Percentiles rank a stretch among this genome's conserved stretches.
phyloP scores from a whole-genome alignment of 2,329 filamentous ascomycete genomes.

The Orbilia javanica region DNA sequence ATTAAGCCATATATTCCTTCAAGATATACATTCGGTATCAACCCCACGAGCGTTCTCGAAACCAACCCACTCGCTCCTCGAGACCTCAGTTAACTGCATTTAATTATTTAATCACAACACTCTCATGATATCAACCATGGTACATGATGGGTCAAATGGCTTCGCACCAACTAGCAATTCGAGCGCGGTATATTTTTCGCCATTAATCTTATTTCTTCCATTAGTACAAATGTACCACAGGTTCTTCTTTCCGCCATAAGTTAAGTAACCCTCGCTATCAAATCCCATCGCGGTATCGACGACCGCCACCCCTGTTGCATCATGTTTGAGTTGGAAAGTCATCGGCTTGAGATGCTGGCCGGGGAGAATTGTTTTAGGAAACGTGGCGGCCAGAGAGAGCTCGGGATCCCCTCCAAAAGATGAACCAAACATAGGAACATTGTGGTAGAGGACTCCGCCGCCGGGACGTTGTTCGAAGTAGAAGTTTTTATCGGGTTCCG shows the following conservation, averaged over 20 bases:
- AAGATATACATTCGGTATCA: too few species aligned
- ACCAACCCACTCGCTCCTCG: neutral
- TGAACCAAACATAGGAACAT: slow-evolving; percentile 23
- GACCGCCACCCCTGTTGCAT: neutral
- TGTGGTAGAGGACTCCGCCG: slow-evolving; percentile 41
- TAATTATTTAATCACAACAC: neutral
- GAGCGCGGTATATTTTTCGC: slow-evolving; percentile 40
- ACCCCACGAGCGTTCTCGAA: neutral
- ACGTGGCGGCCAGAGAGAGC: slow-evolving; percentile 39
- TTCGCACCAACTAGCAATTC: slow-evolving; percentile 33
- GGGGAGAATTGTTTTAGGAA: slow-evolving; percentile 1
- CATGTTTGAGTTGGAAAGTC: slow-evolving; percentile 35
- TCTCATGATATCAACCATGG: slow-evolving; percentile 24
- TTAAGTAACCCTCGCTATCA: slow-evolving; percentile 34
- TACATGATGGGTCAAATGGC: slow-evolving; percentile 31
- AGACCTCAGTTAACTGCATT: too few species aligned
- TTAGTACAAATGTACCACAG: slow-evolving; percentile 43
- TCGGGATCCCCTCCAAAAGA: slow-evolving; percentile 5
- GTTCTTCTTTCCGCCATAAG: slow-evolving; percentile 30
- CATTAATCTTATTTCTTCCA: slow-evolving; percentile 5
- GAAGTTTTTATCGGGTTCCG: slow-evolving; percentile 25
- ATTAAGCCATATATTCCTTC: too few species aligned
- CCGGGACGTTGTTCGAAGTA: slow-evolving; percentile 38
- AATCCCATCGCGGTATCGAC: slow-evolving; percentile 44
- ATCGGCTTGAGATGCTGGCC: slow-evolving; percentile 46